Percentiles rank a stretch among this genome's conserved stretches.
Evolutionary conservation across 768 basidiomycete genomes (phyloP).

Genomic region (Jaapia argillacea): DNA sequence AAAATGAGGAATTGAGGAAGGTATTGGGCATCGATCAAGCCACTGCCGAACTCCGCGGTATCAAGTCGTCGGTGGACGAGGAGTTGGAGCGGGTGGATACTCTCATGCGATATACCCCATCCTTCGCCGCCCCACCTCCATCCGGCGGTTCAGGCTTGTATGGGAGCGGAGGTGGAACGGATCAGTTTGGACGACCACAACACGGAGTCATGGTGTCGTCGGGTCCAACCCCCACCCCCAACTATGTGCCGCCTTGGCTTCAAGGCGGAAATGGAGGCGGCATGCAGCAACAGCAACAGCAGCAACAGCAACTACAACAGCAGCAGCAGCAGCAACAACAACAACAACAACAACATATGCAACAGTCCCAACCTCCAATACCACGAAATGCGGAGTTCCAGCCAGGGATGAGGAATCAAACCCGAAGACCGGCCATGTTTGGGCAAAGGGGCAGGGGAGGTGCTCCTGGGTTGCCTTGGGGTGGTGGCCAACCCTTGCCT

Average conservation of each 20-base stretch:
- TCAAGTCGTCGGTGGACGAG: conserved; percentile 36
- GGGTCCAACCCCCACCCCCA: no score
- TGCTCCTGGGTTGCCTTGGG: conserved; percentile 22
- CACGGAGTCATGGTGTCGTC: neutral
- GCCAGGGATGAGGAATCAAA: conserved; percentile 39
- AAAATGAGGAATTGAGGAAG: conserved; percentile 73
- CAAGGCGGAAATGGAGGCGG: no score
- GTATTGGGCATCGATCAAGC: conserved; percentile 65
- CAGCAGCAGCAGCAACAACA: conserved; percentile 13
- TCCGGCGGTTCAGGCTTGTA: neutral
- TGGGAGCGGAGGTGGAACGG: neutral
- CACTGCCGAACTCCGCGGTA: conserved; percentile 40
- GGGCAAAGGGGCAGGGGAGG: conserved; percentile 30
- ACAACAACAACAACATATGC: conserved; percentile 12
- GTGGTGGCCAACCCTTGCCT: neutral
- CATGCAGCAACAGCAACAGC: conserved; percentile 14
- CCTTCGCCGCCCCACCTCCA: neutral
- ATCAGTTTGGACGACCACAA: neutral
- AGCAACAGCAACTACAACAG: conserved; percentile 13
- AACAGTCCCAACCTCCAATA: conserved; percentile 13
- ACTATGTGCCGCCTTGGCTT: no score
- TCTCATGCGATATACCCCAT: neutral
- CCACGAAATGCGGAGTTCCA: conserved; percentile 12
- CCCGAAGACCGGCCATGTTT: conserved; percentile 51
- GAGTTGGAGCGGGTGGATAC: conserved; percentile 10